Conservation (phyloP, 139 green algal genomes). For the Coelastrella sp. region DNA sequence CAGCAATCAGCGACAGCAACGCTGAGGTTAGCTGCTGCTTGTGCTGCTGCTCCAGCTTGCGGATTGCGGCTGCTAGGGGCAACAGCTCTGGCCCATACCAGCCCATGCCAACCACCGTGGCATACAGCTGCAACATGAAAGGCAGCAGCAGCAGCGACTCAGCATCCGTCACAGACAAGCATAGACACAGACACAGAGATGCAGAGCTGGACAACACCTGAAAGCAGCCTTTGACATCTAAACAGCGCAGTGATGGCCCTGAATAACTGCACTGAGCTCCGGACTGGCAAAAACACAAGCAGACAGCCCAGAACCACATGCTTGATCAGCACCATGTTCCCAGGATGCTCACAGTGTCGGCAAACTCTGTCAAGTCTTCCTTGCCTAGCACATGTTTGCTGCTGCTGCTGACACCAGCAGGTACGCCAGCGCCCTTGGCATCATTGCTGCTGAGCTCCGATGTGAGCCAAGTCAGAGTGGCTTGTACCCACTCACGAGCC, state of each 20-base stretch:
- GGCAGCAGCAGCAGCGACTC: background rate
- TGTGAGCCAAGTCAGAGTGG: background rate
- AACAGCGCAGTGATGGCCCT: no score
- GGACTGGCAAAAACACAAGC: no score
- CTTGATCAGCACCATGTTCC: no score
- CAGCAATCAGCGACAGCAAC: background rate
- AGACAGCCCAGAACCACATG: no score
- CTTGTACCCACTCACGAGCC: slow-evolving; percentile 12
- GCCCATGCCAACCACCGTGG: background rate
- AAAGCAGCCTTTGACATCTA: no score
- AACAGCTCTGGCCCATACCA: slow-evolving; percentile 36
- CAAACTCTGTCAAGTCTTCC: background rate
- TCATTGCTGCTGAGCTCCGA: background rate
- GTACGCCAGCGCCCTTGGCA: background rate
- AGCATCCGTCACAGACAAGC: no score
- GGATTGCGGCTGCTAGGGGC: slow-evolving; percentile 26
- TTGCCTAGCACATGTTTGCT: background rate
- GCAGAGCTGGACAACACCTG: no score
- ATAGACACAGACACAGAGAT: no score
- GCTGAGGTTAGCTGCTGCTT: background rate
- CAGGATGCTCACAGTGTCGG: background rate
- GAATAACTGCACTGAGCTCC: no score
- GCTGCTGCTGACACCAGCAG: background rate
- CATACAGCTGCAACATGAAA: background rate
- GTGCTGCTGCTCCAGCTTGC: slow-evolving; percentile 33